Evolutionary conservation across 331 rosid species (phyloP), one percentile per base, ranked within the genome.

Genomic region (Acacia pycnantha): DNA sequence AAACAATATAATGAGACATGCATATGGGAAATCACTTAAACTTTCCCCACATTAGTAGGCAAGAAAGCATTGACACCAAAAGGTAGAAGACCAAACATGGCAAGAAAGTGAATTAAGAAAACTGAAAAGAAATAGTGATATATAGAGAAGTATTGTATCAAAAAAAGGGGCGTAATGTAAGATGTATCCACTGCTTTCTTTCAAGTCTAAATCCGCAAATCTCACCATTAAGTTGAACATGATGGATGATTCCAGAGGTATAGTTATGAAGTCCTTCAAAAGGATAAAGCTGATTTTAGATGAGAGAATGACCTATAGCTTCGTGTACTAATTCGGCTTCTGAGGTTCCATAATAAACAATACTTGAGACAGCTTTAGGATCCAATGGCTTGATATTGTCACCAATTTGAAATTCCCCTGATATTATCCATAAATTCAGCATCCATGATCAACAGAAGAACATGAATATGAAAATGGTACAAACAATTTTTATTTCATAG

Each of bases 201-300:
- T 47, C 21, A 67, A 67, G 43, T 56, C 66, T 64, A 64, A 64
- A 5, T 66, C 15, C 47, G 3, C 19, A 31, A 33, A 33, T 67
- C 35, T 84, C 59, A 94, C 97, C 95, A 81, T 85, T 87, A 50
- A 94, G 92, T 53, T 84, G 94, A 85, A 92, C 98, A 29, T 92
- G 98, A 81, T 92, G 97, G 82, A 94, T 92, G 84, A 94, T 94
- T 77, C 98, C 98, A 11, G 98, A 94, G 73, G 96, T 89, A 78
- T 94, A 92, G 78, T 94, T 94, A 83, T 88, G 92, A 84, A 94
- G 93, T 65, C 97, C 97, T 72, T 90, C 88, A 35, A 81, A 94
- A 81, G 97, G 98, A 82, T 92, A 92, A 24, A 92, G 94, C 77
- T 94, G 97, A 79, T 35, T 85, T 79, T 92, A 94, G 62, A 89